Evolutionary conservation across 169 alveolate species (phyloP), one percentile per base, ranked within the genome.

Genomic region (Eimeria zaria): DNA sequence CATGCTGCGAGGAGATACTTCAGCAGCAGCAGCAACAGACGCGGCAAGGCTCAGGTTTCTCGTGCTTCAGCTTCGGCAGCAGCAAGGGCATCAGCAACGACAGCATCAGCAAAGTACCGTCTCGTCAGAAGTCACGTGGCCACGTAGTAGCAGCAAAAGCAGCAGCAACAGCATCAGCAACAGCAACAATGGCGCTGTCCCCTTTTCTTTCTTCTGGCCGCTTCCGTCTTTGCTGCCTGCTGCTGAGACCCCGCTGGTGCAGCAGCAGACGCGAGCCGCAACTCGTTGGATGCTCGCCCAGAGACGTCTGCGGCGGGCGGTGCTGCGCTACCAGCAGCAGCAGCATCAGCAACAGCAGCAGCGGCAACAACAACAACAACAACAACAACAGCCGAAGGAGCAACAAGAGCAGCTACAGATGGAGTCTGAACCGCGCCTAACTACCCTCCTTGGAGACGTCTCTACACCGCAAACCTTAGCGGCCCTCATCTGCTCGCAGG

Each of bases 11-110:
- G 69, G 95, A 39, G 95, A 48, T 69, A 67, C 95, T 16, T 83
- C 95, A 64, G 95, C 95, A 62, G 83, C 95, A 64, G 69, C 84
- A 64, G 95, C 84, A 41, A 67, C 83, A 64, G 95, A 67, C 44
- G 95, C 84, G 44, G 95, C 95, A 22, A 53, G 24, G 41, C 58
- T 84, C 27, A 46, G 91, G 78, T 4, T 36, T 33, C 41, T 84
- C 22, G 78, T 39, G 36, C 74, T 84, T 41, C 91, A 33, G 36
- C 58, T 84, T 58, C 91, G 44, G 62, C 91, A 84, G 55, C 58
- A 51, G 78, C 76, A 48, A 41, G 14, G 6, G 90, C 33, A 48
- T 67, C 89, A 78, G 89, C 36, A 51, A 44, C 46, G 24, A 64
- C 89, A 78, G 89, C 89, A 46, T 60, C 67, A 51, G 89, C 33